These are phyloP conservation scores for Cornus florida DNA, from an alignment of 148 eudicot genomes.

Conservation along the genomic window DNA sequence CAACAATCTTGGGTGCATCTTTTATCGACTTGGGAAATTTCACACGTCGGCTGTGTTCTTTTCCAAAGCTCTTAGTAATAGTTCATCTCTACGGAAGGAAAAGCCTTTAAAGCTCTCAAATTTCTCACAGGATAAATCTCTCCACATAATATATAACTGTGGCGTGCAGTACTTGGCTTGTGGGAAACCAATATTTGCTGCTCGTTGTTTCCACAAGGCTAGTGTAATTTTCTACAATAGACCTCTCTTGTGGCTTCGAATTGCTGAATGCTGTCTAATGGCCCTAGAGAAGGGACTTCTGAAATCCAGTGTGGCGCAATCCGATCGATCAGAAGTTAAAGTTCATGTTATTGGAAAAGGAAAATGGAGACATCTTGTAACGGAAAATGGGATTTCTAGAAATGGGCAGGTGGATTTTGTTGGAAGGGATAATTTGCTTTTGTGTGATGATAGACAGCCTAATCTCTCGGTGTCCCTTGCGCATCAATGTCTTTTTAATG, in stretches of 20 bases:
- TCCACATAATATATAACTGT: conserved; percentile 72
- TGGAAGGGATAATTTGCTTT: conserved; percentile 31
- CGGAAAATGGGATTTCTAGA: conserved; percentile 36
- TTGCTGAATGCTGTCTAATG: conserved; percentile 90
- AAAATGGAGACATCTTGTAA: conserved; percentile 77
- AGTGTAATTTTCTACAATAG: conserved; percentile 55
- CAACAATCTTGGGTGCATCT: conserved; percentile 91
- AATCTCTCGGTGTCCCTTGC: conserved; percentile 66
- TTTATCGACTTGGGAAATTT: conserved; percentile 68
- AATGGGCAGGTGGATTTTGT: conserved; percentile 27
- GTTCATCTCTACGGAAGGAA: conserved; percentile 66
- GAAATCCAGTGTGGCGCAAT: conserved; percentile 24
- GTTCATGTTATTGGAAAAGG: conserved; percentile 79
- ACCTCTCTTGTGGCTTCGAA: conserved; percentile 86
- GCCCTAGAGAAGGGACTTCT: conserved; percentile 66
- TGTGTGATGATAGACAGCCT: conserved; percentile 36
- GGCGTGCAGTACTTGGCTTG: conserved; percentile 82
- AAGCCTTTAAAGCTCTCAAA: conserved; percentile 62
- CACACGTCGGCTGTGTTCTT: conserved; percentile 72
- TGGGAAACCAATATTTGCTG: conserved; percentile 82
- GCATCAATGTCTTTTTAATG: conserved; percentile 71
- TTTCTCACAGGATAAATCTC: conserved; percentile 77
- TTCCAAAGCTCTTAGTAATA: conserved; percentile 64
- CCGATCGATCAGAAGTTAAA: conserved; percentile 40
- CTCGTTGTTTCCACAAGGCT: conserved; percentile 70